Percentiles rank a stretch among this genome's conserved stretches.
Evolutionary conservation across 805 yeast genomes (phyloP).

Genomic region (Myxozyma geophila): DNA sequence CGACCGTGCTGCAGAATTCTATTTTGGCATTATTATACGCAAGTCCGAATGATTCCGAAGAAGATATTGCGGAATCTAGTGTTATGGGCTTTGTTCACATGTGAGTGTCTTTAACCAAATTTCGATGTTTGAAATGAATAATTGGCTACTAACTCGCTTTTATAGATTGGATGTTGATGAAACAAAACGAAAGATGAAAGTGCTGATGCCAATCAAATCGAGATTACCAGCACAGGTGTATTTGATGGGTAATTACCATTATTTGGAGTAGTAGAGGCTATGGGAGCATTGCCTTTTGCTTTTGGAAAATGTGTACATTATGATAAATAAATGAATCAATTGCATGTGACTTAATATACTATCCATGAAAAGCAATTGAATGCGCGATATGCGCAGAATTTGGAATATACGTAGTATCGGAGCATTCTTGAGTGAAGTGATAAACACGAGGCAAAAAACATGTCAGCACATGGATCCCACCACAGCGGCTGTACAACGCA

Average conservation of each 20-base stretch:
- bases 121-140: not conserved
- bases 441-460: no score
- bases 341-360: no score
- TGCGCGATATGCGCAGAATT: no score
- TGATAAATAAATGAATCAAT: no score
- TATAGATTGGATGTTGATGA: constrained; percentile 69
- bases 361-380: no score
- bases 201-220: constrained; percentile 88
- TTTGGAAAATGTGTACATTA: no score
- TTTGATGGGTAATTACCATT: constrained; percentile 77
- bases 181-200: constrained; percentile 63
- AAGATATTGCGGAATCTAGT: constrained; percentile 57
- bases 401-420: no score
- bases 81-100: constrained; percentile 81
- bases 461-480: no score
- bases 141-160: constrained; percentile 24
- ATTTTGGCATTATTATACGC: constrained; percentile 69
- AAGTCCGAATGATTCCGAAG: constrained; percentile 52
- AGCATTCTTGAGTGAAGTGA: no score
- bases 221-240: constrained; percentile 75
- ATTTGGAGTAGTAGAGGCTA: constrained; percentile 61
- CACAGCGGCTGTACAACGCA: no score
- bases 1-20: constrained; percentile 66
- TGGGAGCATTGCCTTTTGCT: no score
- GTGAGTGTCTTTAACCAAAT: constrained; percentile 39